phyloP scores from a whole-genome alignment of 176 grass and related monocot genomes.

The Eremochloa ophiuroides region DNA sequence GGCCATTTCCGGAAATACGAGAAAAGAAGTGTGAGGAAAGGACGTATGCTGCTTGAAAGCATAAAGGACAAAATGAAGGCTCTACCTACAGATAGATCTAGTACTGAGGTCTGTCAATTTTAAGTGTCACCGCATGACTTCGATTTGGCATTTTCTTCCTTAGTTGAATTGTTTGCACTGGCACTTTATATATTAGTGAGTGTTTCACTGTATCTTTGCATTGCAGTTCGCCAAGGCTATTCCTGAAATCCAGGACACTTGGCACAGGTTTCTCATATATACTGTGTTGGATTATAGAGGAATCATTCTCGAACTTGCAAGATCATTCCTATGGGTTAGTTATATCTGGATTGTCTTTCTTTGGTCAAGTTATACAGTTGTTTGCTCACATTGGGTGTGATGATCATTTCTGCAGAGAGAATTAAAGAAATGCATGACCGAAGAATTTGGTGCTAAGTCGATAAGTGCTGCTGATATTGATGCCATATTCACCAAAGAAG shows the following conservation, averaged over 20 bases:
- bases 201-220: background rate
- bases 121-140: background rate
- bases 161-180: background rate
- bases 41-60: background rate
- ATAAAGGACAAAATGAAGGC: slow-evolving; percentile 26
- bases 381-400: slow-evolving; percentile 1
- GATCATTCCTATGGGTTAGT: slow-evolving; percentile 39
- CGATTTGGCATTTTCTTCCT: background rate
- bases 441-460: background rate
- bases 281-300: slow-evolving; percentile 24
- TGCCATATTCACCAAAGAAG: background rate
- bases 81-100: slow-evolving; percentile 22
- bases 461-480: slow-evolving; percentile 37
- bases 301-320: background rate
- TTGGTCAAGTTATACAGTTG: background rate
- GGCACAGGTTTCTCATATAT: slow-evolving; percentile 15
- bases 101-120: slow-evolving; percentile 6
- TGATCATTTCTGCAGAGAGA: slow-evolving; percentile 15
- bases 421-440: slow-evolving; percentile 28
- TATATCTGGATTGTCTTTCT: background rate
- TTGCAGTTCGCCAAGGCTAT: slow-evolving; percentile 19
- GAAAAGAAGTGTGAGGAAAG: background rate
- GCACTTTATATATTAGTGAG: background rate
- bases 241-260: slow-evolving; percentile 20
- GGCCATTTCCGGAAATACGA: background rate